A percentile compares a stretch with the other conserved stretches of the same genome.
Conservation (phyloP, 2,329 filamentous ascomycete genomes). For the Aspergillus ustus region DNA sequence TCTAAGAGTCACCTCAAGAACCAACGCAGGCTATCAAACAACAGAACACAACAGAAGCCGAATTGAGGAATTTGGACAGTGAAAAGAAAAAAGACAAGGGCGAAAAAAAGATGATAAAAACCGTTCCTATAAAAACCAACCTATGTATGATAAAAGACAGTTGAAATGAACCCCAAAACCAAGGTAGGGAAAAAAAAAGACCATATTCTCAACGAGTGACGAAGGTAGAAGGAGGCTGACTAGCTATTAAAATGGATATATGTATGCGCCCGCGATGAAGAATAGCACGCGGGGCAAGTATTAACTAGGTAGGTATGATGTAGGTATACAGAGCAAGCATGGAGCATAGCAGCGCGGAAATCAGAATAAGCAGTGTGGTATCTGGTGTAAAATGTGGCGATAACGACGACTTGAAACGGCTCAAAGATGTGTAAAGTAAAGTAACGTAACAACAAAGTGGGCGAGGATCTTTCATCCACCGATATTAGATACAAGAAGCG, state of each 20-base stretch:
- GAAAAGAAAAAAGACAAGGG: too few species aligned
- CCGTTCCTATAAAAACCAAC: too few species aligned
- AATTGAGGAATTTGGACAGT: too few species aligned
- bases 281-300: background rate
- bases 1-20: too few species aligned
- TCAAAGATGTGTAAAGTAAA: background rate
- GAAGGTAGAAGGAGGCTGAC: background rate
- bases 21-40: too few species aligned
- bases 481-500: conserved; percentile 18
- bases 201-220: conserved; percentile 9
- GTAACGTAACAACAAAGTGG: conserved; percentile 9
- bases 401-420: background rate
- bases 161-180: too few species aligned
- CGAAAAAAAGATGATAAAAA: too few species aligned
- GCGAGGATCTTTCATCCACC: conserved; percentile 1
- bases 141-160: too few species aligned
- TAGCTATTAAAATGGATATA: conserved; percentile 15
- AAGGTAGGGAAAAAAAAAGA: too few species aligned
- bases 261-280: background rate
- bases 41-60: too few species aligned
- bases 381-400: background rate
- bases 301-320: background rate
- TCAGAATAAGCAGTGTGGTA: background rate
- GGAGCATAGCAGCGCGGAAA: background rate
- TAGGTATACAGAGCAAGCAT: background rate